Evolutionary conservation across 2,329 filamentous ascomycete genomes (phyloP).

Genomic region (Aspergillus versicolor): DNA sequence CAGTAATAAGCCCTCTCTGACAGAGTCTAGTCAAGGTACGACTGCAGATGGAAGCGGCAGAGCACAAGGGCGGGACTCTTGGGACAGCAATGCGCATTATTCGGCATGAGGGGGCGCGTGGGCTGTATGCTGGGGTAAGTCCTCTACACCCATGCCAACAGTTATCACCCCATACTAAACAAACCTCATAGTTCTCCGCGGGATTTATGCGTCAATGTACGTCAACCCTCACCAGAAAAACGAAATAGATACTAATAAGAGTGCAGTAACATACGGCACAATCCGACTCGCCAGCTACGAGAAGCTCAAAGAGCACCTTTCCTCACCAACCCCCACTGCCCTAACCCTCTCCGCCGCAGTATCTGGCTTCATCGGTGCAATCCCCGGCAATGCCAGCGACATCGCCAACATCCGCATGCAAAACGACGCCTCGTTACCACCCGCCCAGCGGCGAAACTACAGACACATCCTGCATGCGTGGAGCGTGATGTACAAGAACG

Average conservation of each 20-base stretch:
- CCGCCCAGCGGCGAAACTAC: conserved; percentile 21
- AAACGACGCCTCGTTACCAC: conserved; percentile 22
- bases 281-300: conserved; percentile 27
- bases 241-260: not conserved
- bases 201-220: conserved; percentile 23
- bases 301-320: conserved; percentile 18
- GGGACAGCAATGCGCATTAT: conserved; percentile 20
- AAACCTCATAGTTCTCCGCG: conserved; percentile 19
- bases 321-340: conserved; percentile 6
- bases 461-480: conserved; percentile 24
- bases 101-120: conserved; percentile 16
- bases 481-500: conserved; percentile 22
- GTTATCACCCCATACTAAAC: no score
- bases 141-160: not conserved
- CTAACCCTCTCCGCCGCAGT: conserved; percentile 18
- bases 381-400: conserved; percentile 25
- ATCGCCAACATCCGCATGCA: conserved; percentile 29
- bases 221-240: not conserved
- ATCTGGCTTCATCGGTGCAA: conserved; percentile 23
- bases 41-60: conserved; percentile 21
- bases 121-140: conserved; percentile 23
- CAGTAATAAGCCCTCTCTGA: not conserved
- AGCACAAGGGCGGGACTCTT: conserved; percentile 13
- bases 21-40: conserved; percentile 23
- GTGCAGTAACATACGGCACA: conserved; percentile 25